These are phyloP conservation scores for Macrolepiota fuliginosa DNA, from an alignment of 768 basidiomycete species.

Conservation along the genomic window DNA sequence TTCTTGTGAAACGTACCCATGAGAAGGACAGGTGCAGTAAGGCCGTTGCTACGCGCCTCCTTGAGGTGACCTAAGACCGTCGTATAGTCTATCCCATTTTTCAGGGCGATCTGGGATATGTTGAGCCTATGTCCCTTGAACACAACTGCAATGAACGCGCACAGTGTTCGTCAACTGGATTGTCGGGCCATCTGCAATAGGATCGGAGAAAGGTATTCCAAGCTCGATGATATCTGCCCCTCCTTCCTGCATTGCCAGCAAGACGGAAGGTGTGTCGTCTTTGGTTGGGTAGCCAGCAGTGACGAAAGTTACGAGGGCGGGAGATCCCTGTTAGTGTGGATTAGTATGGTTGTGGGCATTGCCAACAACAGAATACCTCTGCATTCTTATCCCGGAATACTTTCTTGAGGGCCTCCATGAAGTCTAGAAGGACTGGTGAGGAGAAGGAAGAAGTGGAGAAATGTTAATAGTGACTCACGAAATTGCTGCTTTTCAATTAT, in stretches of 20 bases:
- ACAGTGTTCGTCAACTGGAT: constrained; percentile 96
- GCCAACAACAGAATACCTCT: constrained; percentile 34
- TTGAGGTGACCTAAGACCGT: constrained; percentile 71
- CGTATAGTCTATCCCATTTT: constrained; percentile 75
- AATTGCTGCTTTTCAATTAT: constrained; percentile 18
- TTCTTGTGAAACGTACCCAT: constrained; percentile 66
- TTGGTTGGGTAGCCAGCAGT: constrained; percentile 89
- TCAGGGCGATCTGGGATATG: constrained; percentile 68
- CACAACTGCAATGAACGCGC: constrained; percentile 30
- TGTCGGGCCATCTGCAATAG: constrained; percentile 91
- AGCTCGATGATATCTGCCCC: constrained; percentile 95
- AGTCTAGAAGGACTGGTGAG: constrained; percentile 12
- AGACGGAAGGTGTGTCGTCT: constrained; percentile 78
- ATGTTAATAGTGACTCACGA: constrained; percentile 17
- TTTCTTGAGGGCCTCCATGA: constrained; percentile 70
- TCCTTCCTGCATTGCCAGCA: constrained; percentile 91
- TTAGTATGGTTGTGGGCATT: neutral
- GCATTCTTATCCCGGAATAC: constrained; percentile 67
- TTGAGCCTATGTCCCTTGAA: constrained; percentile 4
- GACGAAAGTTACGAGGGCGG: constrained; percentile 82
- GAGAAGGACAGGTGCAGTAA: constrained; percentile 84
- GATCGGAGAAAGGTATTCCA: constrained; percentile 95
- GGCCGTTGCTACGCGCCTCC: constrained; percentile 78
- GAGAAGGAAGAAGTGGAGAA: constrained; percentile 17
- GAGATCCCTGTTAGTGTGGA: constrained; percentile 38